phyloP scores from a whole-genome alignment of 331 rosid species.

The Spiraea crenata region DNA sequence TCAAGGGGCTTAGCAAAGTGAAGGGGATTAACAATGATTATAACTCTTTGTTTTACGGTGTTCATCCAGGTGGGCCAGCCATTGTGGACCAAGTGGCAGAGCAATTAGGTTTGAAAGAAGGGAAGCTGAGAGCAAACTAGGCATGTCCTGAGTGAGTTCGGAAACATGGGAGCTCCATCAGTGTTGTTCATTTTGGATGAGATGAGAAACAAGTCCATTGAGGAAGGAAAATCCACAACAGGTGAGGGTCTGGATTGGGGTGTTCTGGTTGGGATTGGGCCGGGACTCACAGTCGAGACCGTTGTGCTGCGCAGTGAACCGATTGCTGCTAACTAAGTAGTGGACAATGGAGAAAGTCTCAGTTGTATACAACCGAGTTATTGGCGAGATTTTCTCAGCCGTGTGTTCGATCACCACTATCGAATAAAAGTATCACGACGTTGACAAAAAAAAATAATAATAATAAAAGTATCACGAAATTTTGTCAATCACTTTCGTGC shows the following conservation, averaged over 20 bases:
- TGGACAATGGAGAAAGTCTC: too few relatives aligned
- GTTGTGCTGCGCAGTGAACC: slow-evolving; percentile 25
- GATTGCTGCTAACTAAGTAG: neutral
- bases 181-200: slow-evolving; percentile 38
- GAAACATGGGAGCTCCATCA: slow-evolving; percentile 41
- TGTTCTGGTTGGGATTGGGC: slow-evolving; percentile 46
- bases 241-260: slow-evolving; percentile 54
- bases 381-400: too few relatives aligned
- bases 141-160: slow-evolving; percentile 38
- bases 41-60: slow-evolving; percentile 45
- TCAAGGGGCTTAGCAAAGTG: slow-evolving; percentile 17
- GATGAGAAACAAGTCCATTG: slow-evolving; percentile 32
- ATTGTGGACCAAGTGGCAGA: slow-evolving; percentile 39
- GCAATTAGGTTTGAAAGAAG: slow-evolving; percentile 22
- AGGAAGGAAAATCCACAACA: slow-evolving; percentile 31
- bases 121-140: slow-evolving; percentile 36
- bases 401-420: too few relatives aligned
- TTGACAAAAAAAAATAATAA: too few relatives aligned
- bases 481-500: too few relatives aligned
- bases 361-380: too few relatives aligned
- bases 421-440: too few relatives aligned
- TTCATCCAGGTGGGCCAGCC: slow-evolving; percentile 53
- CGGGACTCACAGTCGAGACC: slow-evolving; percentile 44
- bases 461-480: too few relatives aligned
- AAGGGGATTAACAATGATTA: slow-evolving; percentile 34